Evolutionary conservation across 2,329 filamentous ascomycete genomes (phyloP).

Genomic region (Ascochyta viciae-villosae): DNA sequence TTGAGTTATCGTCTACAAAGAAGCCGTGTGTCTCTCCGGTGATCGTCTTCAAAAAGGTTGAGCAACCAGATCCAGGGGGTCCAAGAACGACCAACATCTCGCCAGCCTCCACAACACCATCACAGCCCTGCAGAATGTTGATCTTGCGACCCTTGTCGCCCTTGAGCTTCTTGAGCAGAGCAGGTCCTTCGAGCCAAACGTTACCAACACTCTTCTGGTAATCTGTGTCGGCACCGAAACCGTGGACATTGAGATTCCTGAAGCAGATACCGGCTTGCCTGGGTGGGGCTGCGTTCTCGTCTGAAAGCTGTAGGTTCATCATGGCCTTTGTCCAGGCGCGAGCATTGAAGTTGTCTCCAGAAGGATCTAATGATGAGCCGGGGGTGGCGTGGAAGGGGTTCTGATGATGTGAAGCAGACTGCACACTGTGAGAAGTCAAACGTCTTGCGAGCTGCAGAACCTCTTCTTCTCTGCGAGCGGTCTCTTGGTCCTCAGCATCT

Average conservation of each 20-base stretch:
- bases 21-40: slow-evolving; percentile 85
- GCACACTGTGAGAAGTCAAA: slow-evolving; percentile 50
- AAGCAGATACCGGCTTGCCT: slow-evolving; percentile 58
- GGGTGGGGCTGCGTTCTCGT: slow-evolving; percentile 50
- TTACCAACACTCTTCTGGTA: slow-evolving; percentile 61
- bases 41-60: slow-evolving; percentile 84
- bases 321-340: slow-evolving; percentile 59
- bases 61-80: slow-evolving; percentile 74
- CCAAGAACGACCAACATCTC: slow-evolving; percentile 80
- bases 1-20: slow-evolving; percentile 70
- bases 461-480: slow-evolving; percentile 41
- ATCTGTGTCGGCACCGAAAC: slow-evolving; percentile 57
- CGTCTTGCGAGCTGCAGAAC: slow-evolving; percentile 53
- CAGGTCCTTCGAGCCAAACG: slow-evolving; percentile 52
- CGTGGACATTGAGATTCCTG: slow-evolving; percentile 56
- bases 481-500: slow-evolving; percentile 30
- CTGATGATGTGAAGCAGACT: slow-evolving; percentile 45
- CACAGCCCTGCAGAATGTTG: slow-evolving; percentile 72
- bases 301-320: slow-evolving; percentile 54
- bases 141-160: slow-evolving; percentile 52
- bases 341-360: slow-evolving; percentile 56
- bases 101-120: slow-evolving; percentile 72
- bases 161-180: slow-evolving; percentile 46
- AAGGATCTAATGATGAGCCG: slow-evolving; percentile 55
- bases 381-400: slow-evolving; percentile 50